Conservation (phyloP, 108 stramenopile species). For the Bacterosira constricta region DNA sequence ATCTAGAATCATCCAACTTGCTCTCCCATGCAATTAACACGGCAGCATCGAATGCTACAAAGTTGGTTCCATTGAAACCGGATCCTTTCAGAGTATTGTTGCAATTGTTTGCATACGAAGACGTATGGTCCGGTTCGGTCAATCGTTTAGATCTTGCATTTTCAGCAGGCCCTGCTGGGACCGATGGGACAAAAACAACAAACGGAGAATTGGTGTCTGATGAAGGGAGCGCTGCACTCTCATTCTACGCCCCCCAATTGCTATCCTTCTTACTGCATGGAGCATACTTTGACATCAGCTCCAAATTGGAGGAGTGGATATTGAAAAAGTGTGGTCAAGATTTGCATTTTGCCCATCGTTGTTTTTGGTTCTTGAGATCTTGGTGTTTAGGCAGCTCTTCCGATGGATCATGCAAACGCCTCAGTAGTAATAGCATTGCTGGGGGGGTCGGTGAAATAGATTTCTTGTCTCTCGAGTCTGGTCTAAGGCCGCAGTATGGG, state of each 20-base stretch:
- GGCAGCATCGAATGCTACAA: slow-evolving; percentile 37
- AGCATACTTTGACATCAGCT: slow-evolving; percentile 68
- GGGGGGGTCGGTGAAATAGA: slow-evolving; percentile 13
- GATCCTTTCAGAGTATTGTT: slow-evolving; percentile 81
- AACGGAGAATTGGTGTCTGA: neutral
- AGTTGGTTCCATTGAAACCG: slow-evolving; percentile 33
- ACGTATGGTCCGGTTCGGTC: slow-evolving; percentile 59
- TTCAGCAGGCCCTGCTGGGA: slow-evolving; percentile 37
- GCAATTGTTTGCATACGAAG: slow-evolving; percentile 87
- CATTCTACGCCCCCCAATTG: slow-evolving; percentile 85
- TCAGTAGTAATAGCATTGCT: neutral
- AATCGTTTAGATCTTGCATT: slow-evolving; percentile 69
- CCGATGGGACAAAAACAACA: slow-evolving; percentile 12
- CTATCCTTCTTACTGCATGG: slow-evolving; percentile 88
- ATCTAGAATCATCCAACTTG: slow-evolving; percentile 8
- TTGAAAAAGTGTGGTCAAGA: slow-evolving; percentile 69
- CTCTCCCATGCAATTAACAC: slow-evolving; percentile 11
- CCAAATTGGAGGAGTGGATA: slow-evolving; percentile 81
- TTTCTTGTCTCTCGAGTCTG: slow-evolving; percentile 10
- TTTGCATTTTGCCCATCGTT: slow-evolving; percentile 84
- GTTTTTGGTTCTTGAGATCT: slow-evolving; percentile 87
- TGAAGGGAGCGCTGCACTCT: slow-evolving; percentile 57
- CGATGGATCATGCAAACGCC: slow-evolving; percentile 10
- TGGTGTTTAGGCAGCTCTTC: slow-evolving; percentile 69
- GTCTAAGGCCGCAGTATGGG: slow-evolving; percentile 10